Evolutionary conservation across 129 eudicot species (phyloP).

Genomic region (Helichrysum umbraculigerum): DNA sequence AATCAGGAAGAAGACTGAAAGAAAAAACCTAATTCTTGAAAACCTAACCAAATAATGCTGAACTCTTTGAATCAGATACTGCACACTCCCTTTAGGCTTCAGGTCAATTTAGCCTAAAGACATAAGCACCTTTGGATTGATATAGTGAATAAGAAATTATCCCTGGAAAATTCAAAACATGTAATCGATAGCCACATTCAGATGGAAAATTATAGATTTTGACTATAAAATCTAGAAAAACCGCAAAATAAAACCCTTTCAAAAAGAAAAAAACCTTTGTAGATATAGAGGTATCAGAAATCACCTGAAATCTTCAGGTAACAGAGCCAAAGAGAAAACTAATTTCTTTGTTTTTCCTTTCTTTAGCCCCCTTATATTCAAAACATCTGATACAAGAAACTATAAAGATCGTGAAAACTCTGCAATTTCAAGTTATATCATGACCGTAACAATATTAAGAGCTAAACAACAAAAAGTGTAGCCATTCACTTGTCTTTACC

Average conservation of each 20-base stretch:
- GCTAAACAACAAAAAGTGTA: constrained; percentile 10
- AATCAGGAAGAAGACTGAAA: neutral
- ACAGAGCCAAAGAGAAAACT: constrained; percentile 11
- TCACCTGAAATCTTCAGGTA: constrained; percentile 29
- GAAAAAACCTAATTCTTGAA: neutral
- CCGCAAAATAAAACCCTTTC: neutral
- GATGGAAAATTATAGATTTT: neutral
- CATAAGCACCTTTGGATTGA: neutral
- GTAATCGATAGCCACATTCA: neutral
- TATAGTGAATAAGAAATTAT: neutral
- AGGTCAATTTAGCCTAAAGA: neutral
- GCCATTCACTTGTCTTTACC: constrained; percentile 8
- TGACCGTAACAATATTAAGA: constrained; percentile 6
- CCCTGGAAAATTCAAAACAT: neutral
- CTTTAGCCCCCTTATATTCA: constrained; percentile 11
- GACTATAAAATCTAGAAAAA: neutral
- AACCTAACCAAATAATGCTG: neutral
- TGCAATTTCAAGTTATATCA: neutral
- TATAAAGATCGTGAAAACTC: constrained; percentile 1
- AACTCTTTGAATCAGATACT: neutral
- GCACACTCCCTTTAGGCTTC: constrained; percentile 9
- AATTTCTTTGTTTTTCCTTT: neutral
- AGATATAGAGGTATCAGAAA: neutral
- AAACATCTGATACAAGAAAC: neutral
- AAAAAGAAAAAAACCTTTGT: neutral